Conservation (phyloP, 2,329 filamentous ascomycete species). For the Botryotinia convoluta region DNA sequence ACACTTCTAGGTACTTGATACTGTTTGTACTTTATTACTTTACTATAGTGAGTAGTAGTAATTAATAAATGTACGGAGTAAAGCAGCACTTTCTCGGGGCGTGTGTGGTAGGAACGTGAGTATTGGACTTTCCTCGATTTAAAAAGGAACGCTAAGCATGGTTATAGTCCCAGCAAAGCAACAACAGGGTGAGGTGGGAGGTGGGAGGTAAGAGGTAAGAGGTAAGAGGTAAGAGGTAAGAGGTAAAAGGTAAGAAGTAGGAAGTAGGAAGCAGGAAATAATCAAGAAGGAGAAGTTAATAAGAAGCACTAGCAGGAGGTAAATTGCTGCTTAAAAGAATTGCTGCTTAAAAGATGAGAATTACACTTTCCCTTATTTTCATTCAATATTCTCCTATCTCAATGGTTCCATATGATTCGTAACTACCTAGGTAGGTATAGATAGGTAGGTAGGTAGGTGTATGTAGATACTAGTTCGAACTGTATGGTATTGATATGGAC, state of each 20-base stretch:
- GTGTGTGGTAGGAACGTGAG: neutral
- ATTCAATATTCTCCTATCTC: neutral
- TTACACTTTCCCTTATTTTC: neutral
- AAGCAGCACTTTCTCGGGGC: neutral
- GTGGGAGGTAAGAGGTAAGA: neutral
- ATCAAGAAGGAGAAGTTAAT: neutral
- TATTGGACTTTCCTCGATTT: neutral
- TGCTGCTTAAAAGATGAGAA: neutral
- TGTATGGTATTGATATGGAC: neutral
- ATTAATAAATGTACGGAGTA: neutral
- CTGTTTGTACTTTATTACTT: neutral
- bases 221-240: neutral
- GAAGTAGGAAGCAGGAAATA: too few relatives aligned
- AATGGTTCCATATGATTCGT: neutral
- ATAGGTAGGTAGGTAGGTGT: neutral
- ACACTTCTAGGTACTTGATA: neutral
- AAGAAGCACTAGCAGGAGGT: neutral
- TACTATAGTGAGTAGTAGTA: neutral
- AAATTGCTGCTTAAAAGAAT: neutral
- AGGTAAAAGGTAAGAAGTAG: neutral
- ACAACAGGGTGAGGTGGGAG: neutral
- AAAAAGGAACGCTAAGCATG: constrained; percentile 7
- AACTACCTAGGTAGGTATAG: neutral
- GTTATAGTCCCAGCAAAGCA: neutral
- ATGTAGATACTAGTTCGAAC: neutral